Evolutionary conservation across 768 basidiomycete species (phyloP), one percentile per base, ranked within the genome.

Genomic region (Tricholoma flavovirens): DNA sequence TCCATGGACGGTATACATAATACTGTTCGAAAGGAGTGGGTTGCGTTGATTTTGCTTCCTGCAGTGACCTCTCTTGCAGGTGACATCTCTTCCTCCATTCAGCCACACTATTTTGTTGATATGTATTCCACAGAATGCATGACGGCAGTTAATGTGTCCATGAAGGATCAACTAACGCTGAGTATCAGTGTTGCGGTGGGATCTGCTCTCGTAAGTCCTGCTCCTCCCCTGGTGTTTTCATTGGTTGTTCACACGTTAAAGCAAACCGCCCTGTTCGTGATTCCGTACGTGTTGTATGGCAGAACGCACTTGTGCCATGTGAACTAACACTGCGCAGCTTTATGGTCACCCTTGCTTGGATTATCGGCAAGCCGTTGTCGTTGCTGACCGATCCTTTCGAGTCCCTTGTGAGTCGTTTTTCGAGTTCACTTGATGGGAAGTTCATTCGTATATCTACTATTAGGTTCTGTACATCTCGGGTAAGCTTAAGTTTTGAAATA

Each of bases 171-270:
- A 67, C 73, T 97, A 19, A 90, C 90, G 45, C 79, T 97, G 8
- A 90, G 89, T 64, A 75, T 97, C 55, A 87, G 88, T 26, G 90
- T 97, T 17, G 91, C 94, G n/a, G 89, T 93, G 15, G 90, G 93
- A 46, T 88, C 87, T 1, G 87, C 86, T 60, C 86, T 90, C 38
- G 88, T 90, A 64, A 66, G 86, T 77, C 17, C n/a, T n/a, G n/a
- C n/a, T n/a, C n/a, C n/a, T n/a, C 8, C 9, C 9, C n/a, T 26
- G 5, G 5, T 30, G 15, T 24, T 17, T 30, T 17, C 15, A 3
- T 8, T 4, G 26, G 9, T 15, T 54, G 58, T 0, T 53, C 50
- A 53, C 3, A 12, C n/a, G 26, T 32, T 17, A 10, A 57, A 92
- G 85, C 89, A 91, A 87, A 88, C 87, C 57, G 83, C 89, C 0